phyloP scores from a whole-genome alignment of 1,284 basidiomycete genomes.

The Irpex sp. region DNA sequence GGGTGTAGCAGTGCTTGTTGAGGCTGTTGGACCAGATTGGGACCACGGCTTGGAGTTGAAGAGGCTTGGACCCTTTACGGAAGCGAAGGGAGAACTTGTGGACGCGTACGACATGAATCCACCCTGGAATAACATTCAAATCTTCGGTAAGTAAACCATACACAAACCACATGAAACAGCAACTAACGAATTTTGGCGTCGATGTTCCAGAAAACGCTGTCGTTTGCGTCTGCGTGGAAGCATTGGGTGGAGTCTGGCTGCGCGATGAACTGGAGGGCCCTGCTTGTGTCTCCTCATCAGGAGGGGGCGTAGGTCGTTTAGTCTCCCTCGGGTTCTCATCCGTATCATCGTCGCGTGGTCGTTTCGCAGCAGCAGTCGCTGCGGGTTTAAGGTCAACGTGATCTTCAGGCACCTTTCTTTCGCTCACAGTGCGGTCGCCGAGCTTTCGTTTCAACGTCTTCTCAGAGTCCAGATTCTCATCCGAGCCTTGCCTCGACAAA shows the following conservation, averaged over 20 bases:
- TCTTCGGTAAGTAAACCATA: not conserved
- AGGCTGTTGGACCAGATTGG: not conserved
- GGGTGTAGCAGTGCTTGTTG: constrained; percentile 16
- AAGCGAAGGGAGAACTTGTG: constrained; percentile 63
- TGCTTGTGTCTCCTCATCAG: constrained; percentile 36
- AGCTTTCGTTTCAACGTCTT: constrained; percentile 67
- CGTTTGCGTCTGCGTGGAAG: not conserved
- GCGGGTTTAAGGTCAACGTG: constrained; percentile 19
- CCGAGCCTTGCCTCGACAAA: constrained; percentile 7
- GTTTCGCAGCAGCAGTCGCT: constrained; percentile 38
- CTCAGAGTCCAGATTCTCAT: constrained; percentile 35
- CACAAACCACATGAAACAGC: not conserved
- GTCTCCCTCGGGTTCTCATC: constrained; percentile 58
- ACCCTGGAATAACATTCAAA: constrained; percentile 25
- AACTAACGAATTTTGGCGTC: constrained; percentile 4
- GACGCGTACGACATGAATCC: constrained; percentile 78
- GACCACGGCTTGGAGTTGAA: constrained; percentile 41
- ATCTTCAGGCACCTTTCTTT: constrained; percentile 26
- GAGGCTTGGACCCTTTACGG: constrained; percentile 62
- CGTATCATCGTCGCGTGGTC: constrained; percentile 51
- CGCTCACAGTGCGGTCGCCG: constrained; percentile 38
- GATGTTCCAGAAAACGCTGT: not conserved
- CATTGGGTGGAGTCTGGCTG: constrained; percentile 13
- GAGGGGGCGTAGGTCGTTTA: constrained; percentile 67
- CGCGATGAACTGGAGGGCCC: constrained; percentile 2